Conservation (phyloP, 73 alveolate genomes). For the Tetrahymena malaccensis region DNA sequence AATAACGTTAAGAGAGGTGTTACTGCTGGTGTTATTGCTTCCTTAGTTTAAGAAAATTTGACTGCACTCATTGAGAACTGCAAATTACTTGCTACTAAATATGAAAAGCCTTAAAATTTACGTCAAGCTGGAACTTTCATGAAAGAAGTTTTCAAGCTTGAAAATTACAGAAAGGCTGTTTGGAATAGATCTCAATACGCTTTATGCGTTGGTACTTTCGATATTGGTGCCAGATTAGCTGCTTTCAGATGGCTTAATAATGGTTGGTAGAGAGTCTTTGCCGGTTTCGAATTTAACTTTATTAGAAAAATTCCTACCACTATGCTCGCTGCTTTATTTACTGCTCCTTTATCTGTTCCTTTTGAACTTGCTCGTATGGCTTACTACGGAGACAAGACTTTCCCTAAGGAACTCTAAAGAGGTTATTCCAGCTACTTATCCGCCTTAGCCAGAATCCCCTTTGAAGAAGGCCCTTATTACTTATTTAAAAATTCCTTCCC, state of each 20-base stretch:
- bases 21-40: conserved; percentile 17
- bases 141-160: conserved; percentile 6
- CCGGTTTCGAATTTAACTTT: conserved; percentile 25
- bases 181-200: conserved; percentile 28
- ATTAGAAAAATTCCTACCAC: conserved; percentile 33
- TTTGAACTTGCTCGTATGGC: conserved; percentile 68
- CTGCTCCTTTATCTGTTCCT: conserved; percentile 51
- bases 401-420: conserved; percentile 67
- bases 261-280: conserved; percentile 42
- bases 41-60: neutral
- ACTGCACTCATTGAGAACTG: conserved; percentile 19
- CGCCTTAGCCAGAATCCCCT: conserved; percentile 69
- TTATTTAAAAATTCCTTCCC: conserved; percentile 67
- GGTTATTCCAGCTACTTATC: conserved; percentile 57
- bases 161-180: conserved; percentile 24
- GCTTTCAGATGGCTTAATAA: conserved; percentile 31
- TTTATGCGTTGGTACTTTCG: conserved; percentile 18
- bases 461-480: conserved; percentile 72
- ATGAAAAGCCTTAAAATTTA: conserved; percentile 15
- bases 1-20: conserved; percentile 28
- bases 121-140: conserved; percentile 1
- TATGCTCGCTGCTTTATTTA: conserved; percentile 10
- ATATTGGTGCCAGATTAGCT: conserved; percentile 34
- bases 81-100: conserved; percentile 17
- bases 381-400: conserved; percentile 70